Conservation (phyloP, 306 rosid genomes). For the Ochetophila trinervis region DNA sequence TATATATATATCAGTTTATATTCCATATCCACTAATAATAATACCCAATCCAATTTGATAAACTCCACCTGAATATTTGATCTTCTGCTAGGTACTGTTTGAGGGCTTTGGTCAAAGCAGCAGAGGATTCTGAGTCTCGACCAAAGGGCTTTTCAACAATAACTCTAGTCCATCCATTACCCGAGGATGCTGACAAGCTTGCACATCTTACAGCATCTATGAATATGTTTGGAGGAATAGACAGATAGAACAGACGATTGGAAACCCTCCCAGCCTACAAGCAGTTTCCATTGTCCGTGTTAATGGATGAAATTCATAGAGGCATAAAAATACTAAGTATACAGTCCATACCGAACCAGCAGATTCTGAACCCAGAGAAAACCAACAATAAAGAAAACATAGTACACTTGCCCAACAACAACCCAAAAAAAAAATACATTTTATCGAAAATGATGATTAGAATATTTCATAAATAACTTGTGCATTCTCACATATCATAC, state of each 20-base stretch:
- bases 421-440: too few species aligned
- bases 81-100: constrained; percentile 80
- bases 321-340: background rate
- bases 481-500: background rate
- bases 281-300: constrained; percentile 27
- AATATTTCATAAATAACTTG: background rate
- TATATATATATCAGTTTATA: constrained; percentile 16
- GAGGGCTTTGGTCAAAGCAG: constrained; percentile 77
- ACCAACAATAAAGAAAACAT: too few species aligned
- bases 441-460: background rate
- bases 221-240: constrained; percentile 87
- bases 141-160: constrained; percentile 97
- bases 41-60: constrained; percentile 6
- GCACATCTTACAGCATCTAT: constrained; percentile 78
- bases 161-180: constrained; percentile 92
- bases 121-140: constrained; percentile 89
- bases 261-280: constrained; percentile 74
- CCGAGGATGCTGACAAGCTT: constrained; percentile 72
- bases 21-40: constrained; percentile 9
- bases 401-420: too few species aligned
- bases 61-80: constrained; percentile 75
- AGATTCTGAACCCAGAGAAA: too few species aligned
- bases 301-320: constrained; percentile 6
- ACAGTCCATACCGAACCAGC: too few species aligned
- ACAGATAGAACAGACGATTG: constrained; percentile 85